Evolutionary conservation across 352 stramenopile species (phyloP), one percentile per base, ranked within the genome.

Genomic region (Globisporangium cystogenes): DNA sequence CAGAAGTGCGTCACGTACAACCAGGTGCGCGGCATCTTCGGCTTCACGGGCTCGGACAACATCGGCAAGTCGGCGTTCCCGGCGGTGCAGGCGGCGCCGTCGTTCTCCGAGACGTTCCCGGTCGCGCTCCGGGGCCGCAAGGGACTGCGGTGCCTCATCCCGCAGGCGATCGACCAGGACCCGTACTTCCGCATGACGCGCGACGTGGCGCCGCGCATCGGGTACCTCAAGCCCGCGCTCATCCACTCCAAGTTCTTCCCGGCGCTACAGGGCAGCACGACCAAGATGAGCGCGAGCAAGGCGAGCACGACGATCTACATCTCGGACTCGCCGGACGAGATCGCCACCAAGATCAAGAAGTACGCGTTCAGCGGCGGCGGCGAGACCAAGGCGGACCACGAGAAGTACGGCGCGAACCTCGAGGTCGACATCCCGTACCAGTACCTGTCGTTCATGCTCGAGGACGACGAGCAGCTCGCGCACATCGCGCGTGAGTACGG

Each of bases 241-340:
- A 98, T 99, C 59, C 97, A 99, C 78, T 99, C 95, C 59, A 99
- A 99, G 71, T 99, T 99, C 70, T 99, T 99, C 78, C 97, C 98
- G 3, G 96, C 97, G 5, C 80, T 99, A 7, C 95, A 99, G 74
- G 97, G 96, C 40, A 84, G 77, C 64, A 82, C 83, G 40, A 98
- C 96, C 40, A 99, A 99, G 81, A 99, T 99, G 98, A 98, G 88
- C 58, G 95, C 92, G 33, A 98, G 87, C 48, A 92, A 97, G 68
- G 78, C 79, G 18, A 98, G 95, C 62, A 98, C 91, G 33, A 98
- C 97, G 35, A 99, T 99, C 51, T 99, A 99, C 73, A 93, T 99
- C 46, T 99, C 97, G 24, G 98, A 99, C 76, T 95, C 96, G 7
- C 73, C 90, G 0, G 95, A 99, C 14, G 83, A 98, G 31, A 99